Conservation (phyloP, 1,284 basidiomycete genomes). For the Rhodotorula mucilaginosa region DNA sequence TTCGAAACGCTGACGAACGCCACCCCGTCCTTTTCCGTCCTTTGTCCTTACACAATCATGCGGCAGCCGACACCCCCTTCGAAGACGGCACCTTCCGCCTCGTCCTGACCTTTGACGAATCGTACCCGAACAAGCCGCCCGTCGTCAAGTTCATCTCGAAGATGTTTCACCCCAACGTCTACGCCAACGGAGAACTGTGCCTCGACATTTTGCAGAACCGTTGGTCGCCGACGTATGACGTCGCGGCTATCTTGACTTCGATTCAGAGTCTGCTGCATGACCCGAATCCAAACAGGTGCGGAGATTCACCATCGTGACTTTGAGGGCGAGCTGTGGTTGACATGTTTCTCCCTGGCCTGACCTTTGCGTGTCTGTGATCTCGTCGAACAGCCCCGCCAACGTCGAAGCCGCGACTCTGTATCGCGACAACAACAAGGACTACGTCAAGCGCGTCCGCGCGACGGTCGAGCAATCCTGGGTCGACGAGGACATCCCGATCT, state of each 20-base stretch:
- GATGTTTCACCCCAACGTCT: slow-evolving; percentile 93
- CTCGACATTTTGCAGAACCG: slow-evolving; percentile 97
- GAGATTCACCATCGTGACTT: not conserved
- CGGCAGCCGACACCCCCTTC: slow-evolving; percentile 89
- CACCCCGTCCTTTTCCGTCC: no score
- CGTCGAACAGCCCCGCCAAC: slow-evolving; percentile 75
- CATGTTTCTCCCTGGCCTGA: no score
- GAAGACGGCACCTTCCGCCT: slow-evolving; percentile 99
- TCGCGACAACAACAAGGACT: slow-evolving; percentile 88
- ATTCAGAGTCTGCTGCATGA: slow-evolving; percentile 95
- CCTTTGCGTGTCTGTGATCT: no score
- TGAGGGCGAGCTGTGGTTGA: not conserved
- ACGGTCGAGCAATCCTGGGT: slow-evolving; percentile 90
- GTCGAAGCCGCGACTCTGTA: slow-evolving; percentile 95
- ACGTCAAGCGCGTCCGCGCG: slow-evolving; percentile 42
- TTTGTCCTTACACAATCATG: no score
- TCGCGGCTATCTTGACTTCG: slow-evolving; percentile 92
- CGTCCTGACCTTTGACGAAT: slow-evolving; percentile 90
- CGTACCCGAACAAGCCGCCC: slow-evolving; percentile 97
- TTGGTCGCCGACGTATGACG: slow-evolving; percentile 98
- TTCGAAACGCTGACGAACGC: not conserved
- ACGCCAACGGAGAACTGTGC: slow-evolving; percentile 95
- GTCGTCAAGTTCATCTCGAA: slow-evolving; percentile 93
- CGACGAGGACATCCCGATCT: slow-evolving; percentile 52
- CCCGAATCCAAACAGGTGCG: slow-evolving; percentile 83